Evolutionary conservation across 257 asterid genomes (phyloP).

Genomic region (Fraxinus excelsior): DNA sequence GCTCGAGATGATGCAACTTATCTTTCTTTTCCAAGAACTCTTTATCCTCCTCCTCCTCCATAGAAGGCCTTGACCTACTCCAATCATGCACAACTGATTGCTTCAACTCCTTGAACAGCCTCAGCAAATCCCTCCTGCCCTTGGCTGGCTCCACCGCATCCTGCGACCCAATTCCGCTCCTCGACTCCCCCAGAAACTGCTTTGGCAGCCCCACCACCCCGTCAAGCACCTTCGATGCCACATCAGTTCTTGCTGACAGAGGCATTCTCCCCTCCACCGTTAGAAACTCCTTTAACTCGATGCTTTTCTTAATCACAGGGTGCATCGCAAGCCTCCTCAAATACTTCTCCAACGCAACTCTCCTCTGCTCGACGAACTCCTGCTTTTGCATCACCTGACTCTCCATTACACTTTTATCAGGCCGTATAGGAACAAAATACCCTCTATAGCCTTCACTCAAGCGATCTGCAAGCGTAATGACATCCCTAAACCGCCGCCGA

Average conservation of each 20-base stretch:
- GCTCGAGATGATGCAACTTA: slow-evolving; percentile 73
- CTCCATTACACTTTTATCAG: slow-evolving; percentile 92
- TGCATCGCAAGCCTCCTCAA: slow-evolving; percentile 73
- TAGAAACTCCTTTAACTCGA: slow-evolving; percentile 87
- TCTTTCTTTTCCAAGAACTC: slow-evolving; percentile 81
- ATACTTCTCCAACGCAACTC: slow-evolving; percentile 84
- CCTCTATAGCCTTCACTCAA: slow-evolving; percentile 78
- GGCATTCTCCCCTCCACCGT: slow-evolving; percentile 89
- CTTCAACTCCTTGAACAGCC: slow-evolving; percentile 90
- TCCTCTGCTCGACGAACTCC: slow-evolving; percentile 96
- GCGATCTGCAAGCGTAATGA: slow-evolving; percentile 84
- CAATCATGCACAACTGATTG: slow-evolving; percentile 92
- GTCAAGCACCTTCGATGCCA: slow-evolving; percentile 86
- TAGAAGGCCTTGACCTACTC: slow-evolving; percentile 65
- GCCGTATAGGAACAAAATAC: slow-evolving; percentile 81
- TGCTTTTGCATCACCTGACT: slow-evolving; percentile 98
- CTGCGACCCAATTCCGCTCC: slow-evolving; percentile 68
- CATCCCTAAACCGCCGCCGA: slow-evolving; percentile 87
- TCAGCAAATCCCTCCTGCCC: slow-evolving; percentile 89
- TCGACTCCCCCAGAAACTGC: slow-evolving; percentile 79
- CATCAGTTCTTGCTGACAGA: slow-evolving; percentile 63
- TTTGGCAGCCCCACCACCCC: slow-evolving; percentile 88
- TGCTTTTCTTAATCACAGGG: slow-evolving; percentile 76
- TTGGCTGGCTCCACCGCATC: slow-evolving; percentile 91
- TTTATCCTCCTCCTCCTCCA: slow-evolving; percentile 90